Evolutionary conservation across 768 basidiomycete species (phyloP).

Genomic region (Psilocybe sp.): DNA sequence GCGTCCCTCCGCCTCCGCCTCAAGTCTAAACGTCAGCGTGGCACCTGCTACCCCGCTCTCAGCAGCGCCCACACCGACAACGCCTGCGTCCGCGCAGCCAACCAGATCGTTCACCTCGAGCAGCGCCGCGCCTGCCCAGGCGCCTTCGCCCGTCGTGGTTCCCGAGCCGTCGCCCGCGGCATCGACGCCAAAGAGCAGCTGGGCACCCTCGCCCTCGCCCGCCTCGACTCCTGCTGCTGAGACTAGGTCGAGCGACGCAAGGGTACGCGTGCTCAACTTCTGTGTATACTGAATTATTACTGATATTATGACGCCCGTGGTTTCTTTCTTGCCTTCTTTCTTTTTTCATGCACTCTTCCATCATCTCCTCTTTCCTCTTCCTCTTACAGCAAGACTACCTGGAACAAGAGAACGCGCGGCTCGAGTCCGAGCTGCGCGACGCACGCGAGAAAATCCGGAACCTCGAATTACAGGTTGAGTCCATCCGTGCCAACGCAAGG

Average conservation of each 20-base stretch:
- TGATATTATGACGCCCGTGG: too few relatives aligned
- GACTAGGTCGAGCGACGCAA: constrained; percentile 14
- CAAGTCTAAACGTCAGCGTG: constrained; percentile 1
- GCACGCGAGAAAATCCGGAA: constrained; percentile 80
- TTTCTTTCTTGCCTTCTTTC: too few relatives aligned
- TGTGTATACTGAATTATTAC: neutral
- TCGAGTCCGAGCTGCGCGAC: constrained; percentile 70
- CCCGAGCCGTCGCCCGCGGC: neutral
- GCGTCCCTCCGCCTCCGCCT: constrained; percentile 22
- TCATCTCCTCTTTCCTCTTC: neutral
- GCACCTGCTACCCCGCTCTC: constrained; percentile 24
- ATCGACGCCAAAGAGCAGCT: constrained; percentile 1
- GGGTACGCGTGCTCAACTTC: constrained; percentile 14
- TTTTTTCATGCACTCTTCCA: too few relatives aligned
- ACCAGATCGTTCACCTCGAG: constrained; percentile 27
- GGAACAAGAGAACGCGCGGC: constrained; percentile 57
- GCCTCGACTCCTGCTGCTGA: constrained; percentile 14
- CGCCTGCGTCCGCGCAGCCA: constrained; percentile 30
- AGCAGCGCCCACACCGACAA: constrained; percentile 36
- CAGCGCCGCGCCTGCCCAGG: neutral
- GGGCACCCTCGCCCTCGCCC: constrained; percentile 22
- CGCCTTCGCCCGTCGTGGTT: neutral
- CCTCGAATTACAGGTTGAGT: constrained; percentile 80
- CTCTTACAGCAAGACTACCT: constrained; percentile 18
- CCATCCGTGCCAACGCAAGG: constrained; percentile 68